Evolutionary conservation across 2,329 filamentous ascomycete genomes (phyloP), one percentile per base, ranked within the genome.

Genomic region (Salinomyces thailandicus): DNA sequence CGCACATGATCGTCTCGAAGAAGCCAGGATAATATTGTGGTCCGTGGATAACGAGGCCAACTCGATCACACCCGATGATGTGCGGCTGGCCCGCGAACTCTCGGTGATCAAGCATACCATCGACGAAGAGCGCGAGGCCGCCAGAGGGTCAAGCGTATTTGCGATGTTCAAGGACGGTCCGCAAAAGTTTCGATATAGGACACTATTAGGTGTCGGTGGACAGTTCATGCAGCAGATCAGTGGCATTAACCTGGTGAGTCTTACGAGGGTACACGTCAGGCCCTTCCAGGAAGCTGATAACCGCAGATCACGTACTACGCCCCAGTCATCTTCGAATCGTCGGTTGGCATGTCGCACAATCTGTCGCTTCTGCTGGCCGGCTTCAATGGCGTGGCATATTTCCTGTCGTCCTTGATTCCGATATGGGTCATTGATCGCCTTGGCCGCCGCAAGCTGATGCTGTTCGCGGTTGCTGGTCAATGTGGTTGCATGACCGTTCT

Each of bases 401-500:
- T 63, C 42, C 37, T 62, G 14, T 58, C 58, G 1, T 54, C 60
- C 1, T 43, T 59, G 15, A 49, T 62, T 26, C 55, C 62, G 1
- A 60, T 65, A 5, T 60, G 55, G 44, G 47, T 56, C 5, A 60
- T 81, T 17, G 77, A 81, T 54, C 69, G 72, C 2, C 71, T 79
- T 3, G 79, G 62, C 5, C 57, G 62, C 17, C 53, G 62, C 13
- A 62, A 61, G 39, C 51, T 64, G 4, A 62, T 64, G 39, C 45
- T 60, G 1, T 57, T 58, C 33, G 56, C 49, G 11, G 50, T 48
- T 17, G 42, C 44, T 11, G 57, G 55, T 2, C 47, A 52, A 39
- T 35, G 34, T 32, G 51, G 47, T 33, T 70, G 66, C 40, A 70
- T 71, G 66, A 62, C 61, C 8, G 52, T 68, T 26, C 22, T 26